Evolutionary conservation across 2,329 filamentous ascomycete species (phyloP).

Genomic region (Leptographium procerum): DNA sequence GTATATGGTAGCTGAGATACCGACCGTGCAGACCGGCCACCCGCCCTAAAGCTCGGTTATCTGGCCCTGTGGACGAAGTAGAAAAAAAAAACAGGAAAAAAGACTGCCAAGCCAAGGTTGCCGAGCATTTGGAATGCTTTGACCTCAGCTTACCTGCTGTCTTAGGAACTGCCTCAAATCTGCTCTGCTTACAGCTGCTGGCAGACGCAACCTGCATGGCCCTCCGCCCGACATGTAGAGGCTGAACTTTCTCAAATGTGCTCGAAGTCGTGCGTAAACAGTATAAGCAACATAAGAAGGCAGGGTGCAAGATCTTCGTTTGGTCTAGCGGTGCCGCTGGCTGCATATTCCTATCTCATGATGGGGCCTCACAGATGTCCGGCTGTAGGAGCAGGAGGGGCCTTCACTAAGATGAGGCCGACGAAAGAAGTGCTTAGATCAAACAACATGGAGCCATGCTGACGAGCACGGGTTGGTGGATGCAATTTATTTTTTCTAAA

Average conservation of each 20-base stretch:
- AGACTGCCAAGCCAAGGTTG: too few species aligned
- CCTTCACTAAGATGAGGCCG: background rate
- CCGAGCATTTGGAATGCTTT: too few species aligned
- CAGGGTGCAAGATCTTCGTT: background rate
- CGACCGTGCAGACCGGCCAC: too few species aligned
- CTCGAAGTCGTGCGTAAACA: background rate
- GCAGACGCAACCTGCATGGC: background rate
- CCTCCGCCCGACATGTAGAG: background rate
- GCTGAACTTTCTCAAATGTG: slow-evolving; percentile 1
- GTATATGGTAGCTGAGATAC: too few species aligned
- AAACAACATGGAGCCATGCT: background rate
- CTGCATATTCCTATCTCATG: too few species aligned
- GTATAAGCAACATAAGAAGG: too few species aligned
- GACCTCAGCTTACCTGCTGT: background rate
- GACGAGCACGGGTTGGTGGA: background rate
- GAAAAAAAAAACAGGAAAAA: too few species aligned
- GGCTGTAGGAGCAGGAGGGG: too few species aligned
- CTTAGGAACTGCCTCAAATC: background rate
- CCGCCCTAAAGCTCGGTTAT: too few species aligned
- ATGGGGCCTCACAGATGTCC: too few species aligned
- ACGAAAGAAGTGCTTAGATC: too few species aligned
- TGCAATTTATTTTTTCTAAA: background rate
- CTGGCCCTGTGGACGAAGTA: too few species aligned
- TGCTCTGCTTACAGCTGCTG: background rate
- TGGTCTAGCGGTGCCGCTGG: background rate